Evolutionary conservation across 768 basidiomycete genomes (phyloP).

Genomic region (Suillus placidus): DNA sequence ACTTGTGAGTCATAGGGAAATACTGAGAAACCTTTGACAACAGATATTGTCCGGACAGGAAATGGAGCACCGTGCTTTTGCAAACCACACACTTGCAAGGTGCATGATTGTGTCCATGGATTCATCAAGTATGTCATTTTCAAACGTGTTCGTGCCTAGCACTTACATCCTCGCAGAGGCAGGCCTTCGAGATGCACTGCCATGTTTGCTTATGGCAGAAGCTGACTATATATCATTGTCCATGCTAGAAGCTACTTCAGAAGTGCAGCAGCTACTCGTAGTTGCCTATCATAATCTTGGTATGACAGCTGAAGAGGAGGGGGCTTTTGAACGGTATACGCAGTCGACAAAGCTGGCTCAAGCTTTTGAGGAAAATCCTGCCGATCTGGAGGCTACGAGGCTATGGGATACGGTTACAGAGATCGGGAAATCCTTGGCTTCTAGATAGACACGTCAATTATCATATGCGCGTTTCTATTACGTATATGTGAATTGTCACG

Average conservation of each 20-base stretch:
- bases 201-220: conserved; percentile 64
- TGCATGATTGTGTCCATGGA: conserved; percentile 67
- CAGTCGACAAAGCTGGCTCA: conserved; percentile 45
- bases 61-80: conserved; percentile 74
- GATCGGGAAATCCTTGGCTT: conserved; percentile 59
- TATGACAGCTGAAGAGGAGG: conserved; percentile 56
- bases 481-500: conserved; percentile 23
- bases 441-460: conserved; percentile 19
- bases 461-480: conserved; percentile 17
- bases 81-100: conserved; percentile 72
- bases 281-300: conserved; percentile 74
- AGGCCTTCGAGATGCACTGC: conserved; percentile 56
- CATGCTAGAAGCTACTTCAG: conserved; percentile 59
- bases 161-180: conserved; percentile 26
- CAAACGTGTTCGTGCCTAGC: conserved; percentile 1
- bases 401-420: conserved; percentile 61
- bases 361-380: conserved; percentile 43
- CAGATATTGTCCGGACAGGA: conserved; percentile 75
- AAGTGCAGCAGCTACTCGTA: conserved; percentile 73
- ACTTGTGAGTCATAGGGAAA: neutral
- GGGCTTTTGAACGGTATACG: conserved; percentile 50
- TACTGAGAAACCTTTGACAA: neutral
- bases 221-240: conserved; percentile 63
- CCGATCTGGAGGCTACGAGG: conserved; percentile 55
- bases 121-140: conserved; percentile 42